A percentile compares a stretch with the other conserved stretches of the same genome.
Evolutionary conservation across 306 rosid genomes (phyloP).

Genomic region (Trifolium dubium): DNA sequence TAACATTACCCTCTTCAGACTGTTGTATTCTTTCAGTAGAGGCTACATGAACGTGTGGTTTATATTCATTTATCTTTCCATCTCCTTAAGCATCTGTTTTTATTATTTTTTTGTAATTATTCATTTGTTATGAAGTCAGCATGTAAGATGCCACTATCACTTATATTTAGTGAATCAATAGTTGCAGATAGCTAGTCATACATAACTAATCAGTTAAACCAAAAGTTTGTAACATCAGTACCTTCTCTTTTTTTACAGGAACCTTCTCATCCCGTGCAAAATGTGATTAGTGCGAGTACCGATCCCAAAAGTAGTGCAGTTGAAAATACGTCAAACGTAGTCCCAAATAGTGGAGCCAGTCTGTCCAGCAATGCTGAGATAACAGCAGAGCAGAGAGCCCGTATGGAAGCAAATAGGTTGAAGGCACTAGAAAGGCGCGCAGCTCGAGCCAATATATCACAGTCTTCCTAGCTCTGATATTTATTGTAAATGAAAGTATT

Average conservation of each 20-base stretch:
- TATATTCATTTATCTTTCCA: constrained; percentile 8
- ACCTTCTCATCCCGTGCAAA: constrained; percentile 44
- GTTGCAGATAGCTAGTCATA: neutral
- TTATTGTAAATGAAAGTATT: constrained; percentile 19
- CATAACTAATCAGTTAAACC: constrained; percentile 4
- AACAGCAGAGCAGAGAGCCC: constrained; percentile 77
- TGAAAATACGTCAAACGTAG: constrained; percentile 41
- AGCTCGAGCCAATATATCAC: constrained; percentile 53
- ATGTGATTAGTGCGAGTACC: neutral
- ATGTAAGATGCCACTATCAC: constrained; percentile 15
- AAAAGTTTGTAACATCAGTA: neutral
- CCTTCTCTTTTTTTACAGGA: constrained; percentile 53
- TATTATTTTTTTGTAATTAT: neutral
- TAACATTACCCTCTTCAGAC: neutral
- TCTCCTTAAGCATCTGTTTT: neutral
- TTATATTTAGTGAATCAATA: constrained; percentile 7
- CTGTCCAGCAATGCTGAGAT: constrained; percentile 47
- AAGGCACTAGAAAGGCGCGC: constrained; percentile 88
- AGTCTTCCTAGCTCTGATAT: constrained; percentile 40
- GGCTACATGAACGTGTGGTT: neutral
- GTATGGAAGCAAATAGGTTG: constrained; percentile 88
- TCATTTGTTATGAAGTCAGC: constrained; percentile 18
- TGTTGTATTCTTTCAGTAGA: constrained; percentile 24
- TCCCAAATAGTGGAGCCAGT: constrained; percentile 42
- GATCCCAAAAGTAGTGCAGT: constrained; percentile 37